Evolutionary conservation across 164 flowering plant species (phyloP).

Genomic region (Magnolia sinica): DNA sequence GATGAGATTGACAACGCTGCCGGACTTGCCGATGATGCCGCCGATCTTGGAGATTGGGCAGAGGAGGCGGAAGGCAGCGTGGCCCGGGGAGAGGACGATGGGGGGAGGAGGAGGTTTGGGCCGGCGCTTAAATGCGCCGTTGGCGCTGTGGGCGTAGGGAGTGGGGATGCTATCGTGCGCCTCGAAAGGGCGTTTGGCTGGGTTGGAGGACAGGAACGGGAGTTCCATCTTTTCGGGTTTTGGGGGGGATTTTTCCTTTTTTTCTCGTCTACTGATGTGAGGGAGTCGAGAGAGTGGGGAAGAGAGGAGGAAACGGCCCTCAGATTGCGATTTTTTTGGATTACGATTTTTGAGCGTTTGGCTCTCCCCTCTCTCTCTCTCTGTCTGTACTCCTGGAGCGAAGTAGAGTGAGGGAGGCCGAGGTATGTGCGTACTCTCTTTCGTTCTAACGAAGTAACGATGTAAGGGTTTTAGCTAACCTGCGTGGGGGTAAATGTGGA

Average conservation of each 20-base stretch:
- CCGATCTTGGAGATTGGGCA: slow-evolving; percentile 68
- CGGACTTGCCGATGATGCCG: slow-evolving; percentile 81
- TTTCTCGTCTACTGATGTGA: no score
- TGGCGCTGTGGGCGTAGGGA: background rate
- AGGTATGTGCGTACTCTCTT: no score
- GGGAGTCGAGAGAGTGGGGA: no score
- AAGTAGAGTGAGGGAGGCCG: no score
- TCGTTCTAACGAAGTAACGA: no score
- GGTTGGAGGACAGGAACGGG: background rate
- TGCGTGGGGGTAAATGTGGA: no score
- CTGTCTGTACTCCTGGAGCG: no score
- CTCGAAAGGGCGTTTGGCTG: slow-evolving; percentile 1
- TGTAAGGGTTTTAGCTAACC: no score
- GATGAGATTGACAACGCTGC: slow-evolving; percentile 51
- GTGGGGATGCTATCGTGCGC: background rate
- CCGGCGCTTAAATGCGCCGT: slow-evolving; percentile 35
- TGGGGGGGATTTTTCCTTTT: background rate
- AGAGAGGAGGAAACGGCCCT: no score
- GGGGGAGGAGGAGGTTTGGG: slow-evolving; percentile 37
- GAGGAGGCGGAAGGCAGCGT: slow-evolving; percentile 60
- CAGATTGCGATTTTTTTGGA: no score
- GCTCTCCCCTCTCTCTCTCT: no score
- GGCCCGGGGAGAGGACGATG: slow-evolving; percentile 36
- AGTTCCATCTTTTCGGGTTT: background rate
- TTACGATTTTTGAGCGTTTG: no score